Evolutionary conservation across 441 rosid genomes (phyloP).

Genomic region (Dalechampia spathulata): DNA sequence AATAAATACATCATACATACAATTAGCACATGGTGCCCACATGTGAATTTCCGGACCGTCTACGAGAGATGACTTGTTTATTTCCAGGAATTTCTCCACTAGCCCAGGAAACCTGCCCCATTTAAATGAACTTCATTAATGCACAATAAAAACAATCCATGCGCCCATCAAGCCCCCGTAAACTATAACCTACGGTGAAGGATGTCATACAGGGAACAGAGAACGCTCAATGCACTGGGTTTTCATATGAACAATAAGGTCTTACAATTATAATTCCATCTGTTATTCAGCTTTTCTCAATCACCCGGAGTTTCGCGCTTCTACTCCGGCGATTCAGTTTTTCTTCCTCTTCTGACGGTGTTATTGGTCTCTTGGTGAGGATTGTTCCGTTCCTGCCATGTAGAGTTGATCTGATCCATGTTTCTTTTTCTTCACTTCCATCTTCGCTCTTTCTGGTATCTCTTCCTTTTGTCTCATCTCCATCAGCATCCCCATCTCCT

Average conservation of each 20-base stretch:
- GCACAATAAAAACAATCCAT: too few relatives aligned
- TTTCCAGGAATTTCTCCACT: not conserved
- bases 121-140: not conserved
- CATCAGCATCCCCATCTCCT: conserved; percentile 19
- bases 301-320: conserved; percentile 89
- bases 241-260: not conserved
- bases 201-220: too few relatives aligned
- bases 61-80: too few relatives aligned
- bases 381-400: conserved; percentile 55
- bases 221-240: too few relatives aligned
- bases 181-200: too few relatives aligned
- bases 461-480: conserved; percentile 16
- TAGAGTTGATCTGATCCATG: conserved; percentile 59
- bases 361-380: conserved; percentile 84
- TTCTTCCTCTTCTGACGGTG: conserved; percentile 84
- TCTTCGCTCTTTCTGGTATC: conserved; percentile 14
- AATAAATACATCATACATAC: too few relatives aligned
- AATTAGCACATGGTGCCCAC: too few relatives aligned
- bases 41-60: too few relatives aligned
- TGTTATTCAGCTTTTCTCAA: conserved; percentile 40
- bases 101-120: not conserved
- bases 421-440: conserved; percentile 27
- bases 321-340: conserved; percentile 59
- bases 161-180: too few relatives aligned
- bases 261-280: not conserved